Conservation (phyloP, 306 rosid species). For the Leucaena leucocephala region DNA sequence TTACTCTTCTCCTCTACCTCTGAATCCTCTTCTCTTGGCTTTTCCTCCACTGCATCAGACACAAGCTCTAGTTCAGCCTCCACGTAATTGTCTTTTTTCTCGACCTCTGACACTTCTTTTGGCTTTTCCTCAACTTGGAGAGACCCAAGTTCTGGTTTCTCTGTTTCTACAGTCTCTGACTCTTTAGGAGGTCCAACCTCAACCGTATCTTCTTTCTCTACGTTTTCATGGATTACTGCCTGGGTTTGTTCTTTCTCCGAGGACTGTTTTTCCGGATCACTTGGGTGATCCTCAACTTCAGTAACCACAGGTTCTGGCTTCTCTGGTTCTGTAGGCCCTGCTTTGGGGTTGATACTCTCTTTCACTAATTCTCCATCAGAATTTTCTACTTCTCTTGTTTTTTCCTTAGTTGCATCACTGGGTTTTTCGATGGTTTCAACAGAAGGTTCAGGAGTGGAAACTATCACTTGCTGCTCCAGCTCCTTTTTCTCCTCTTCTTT, state of each 20-base stretch:
- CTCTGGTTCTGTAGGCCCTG: conserved; percentile 30
- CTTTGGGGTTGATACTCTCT: conserved; percentile 14
- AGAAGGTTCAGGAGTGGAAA: conserved; percentile 26
- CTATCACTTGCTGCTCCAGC: not conserved
- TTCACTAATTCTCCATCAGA: conserved; percentile 21
- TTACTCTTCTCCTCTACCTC: conserved; percentile 29
- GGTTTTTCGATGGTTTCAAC: conserved; percentile 40
- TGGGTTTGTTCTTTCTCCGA: conserved; percentile 30
- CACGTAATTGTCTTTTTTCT: not conserved
- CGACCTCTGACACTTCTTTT: not conserved
- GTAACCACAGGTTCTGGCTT: conserved; percentile 36
- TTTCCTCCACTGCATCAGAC: not conserved
- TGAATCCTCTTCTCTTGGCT: not conserved
- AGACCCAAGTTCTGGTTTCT: not conserved
- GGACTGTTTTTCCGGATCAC: conserved; percentile 35
- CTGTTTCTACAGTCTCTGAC: not conserved
- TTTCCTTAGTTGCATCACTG: conserved; percentile 10
- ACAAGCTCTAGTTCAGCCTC: not conserved
- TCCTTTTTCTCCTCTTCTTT: conserved; percentile 26
- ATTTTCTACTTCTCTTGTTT: conserved; percentile 40
- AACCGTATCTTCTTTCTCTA: conserved; percentile 25
- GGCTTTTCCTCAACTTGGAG: not conserved
- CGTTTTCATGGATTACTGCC: conserved; percentile 24
- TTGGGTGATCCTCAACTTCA: conserved; percentile 44
- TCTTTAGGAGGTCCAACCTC: not conserved